A percentile compares a stretch with the other conserved stretches of the same genome.
These are phyloP conservation scores for Penicillium sp. DNA, from an alignment of 2,329 filamentous ascomycete genomes.

Conservation along the genomic window DNA sequence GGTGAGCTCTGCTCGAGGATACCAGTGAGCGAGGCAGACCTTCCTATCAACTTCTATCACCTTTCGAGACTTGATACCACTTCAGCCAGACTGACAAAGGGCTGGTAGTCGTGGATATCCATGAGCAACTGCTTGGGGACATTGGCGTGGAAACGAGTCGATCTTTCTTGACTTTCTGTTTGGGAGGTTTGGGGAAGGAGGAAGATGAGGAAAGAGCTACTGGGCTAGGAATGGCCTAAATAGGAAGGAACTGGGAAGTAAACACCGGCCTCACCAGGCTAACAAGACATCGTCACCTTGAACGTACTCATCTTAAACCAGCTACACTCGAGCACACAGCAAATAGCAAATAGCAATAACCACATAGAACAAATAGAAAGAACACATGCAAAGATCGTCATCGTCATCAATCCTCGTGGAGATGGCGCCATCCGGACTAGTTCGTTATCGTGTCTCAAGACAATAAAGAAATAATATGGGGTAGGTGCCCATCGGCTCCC, in stretches of 20 bases:
- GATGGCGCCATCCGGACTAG: slow-evolving; percentile 31
- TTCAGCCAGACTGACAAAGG: no score
- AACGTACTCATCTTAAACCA: background rate
- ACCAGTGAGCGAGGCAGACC: no score
- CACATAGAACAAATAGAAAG: background rate
- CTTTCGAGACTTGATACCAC: no score
- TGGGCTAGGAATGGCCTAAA: background rate
- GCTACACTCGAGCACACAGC: background rate
- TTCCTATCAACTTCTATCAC: no score
- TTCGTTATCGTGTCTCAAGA: slow-evolving; percentile 22
- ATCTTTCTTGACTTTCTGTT: no score
- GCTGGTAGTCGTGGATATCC: no score
- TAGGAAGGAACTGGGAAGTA: background rate
- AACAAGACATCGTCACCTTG: background rate
- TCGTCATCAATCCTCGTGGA: slow-evolving; percentile 14
- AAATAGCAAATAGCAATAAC: background rate
- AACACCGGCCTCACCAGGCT: background rate
- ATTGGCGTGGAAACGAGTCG: no score
- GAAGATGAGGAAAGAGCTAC: background rate
- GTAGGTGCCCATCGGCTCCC: background rate
- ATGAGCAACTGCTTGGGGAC: no score
- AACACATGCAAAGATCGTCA: slow-evolving; percentile 10
- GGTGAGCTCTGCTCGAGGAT: no score
- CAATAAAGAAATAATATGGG: background rate
- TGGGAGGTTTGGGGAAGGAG: background rate